A percentile compares a stretch with the other conserved stretches of the same genome.
Conservation (phyloP, 148 eudicot genomes). For the Vaccinium corymbosum region DNA sequence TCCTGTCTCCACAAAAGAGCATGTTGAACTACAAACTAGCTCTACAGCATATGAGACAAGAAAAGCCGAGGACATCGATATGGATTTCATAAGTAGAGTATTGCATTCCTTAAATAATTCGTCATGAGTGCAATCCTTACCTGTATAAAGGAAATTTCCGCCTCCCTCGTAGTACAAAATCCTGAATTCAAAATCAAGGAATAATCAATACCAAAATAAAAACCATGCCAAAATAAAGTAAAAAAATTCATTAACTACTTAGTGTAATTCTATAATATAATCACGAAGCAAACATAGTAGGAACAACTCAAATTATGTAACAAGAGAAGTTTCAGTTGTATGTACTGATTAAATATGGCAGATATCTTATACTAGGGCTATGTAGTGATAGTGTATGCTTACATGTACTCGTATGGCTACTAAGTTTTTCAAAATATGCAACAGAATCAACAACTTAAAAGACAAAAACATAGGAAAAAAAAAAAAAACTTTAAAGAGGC, state of each 20-base stretch:
- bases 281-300: background rate
- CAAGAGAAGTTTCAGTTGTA: background rate
- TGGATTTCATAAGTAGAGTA: background rate
- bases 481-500: background rate
- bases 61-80: background rate
- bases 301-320: background rate
- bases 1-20: background rate
- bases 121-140: conserved; percentile 28
- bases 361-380: background rate
- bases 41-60: background rate
- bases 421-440: background rate
- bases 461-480: background rate
- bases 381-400: background rate
- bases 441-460: background rate
- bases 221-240: background rate
- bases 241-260: background rate
- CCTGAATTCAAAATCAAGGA: conserved; percentile 43
- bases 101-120: background rate
- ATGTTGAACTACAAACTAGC: background rate
- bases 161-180: conserved; percentile 80
- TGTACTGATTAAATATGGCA: background rate
- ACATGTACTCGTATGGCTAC: background rate
- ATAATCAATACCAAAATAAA: conserved; percentile 20
- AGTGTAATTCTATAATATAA: background rate
- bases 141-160: conserved; percentile 80